Base-by-base conservation (phyloP, 495 filamentous ascomycete genomes). In the Daldinia vernicosa region DNA sequence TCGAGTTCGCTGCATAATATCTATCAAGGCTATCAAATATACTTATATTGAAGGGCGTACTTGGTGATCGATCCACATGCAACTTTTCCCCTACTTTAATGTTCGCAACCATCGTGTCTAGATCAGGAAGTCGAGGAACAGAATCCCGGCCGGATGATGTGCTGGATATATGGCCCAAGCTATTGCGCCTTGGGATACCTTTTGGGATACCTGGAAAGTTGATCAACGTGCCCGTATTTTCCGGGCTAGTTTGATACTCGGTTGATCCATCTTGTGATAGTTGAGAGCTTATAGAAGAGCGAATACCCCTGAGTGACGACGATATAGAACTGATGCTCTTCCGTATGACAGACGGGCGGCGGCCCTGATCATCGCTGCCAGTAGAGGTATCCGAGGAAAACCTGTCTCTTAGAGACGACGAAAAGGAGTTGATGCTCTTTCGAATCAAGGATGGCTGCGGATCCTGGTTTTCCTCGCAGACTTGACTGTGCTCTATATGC, bases 301-400 rank as follows among this genome's bases (percentile, higher is more conserved):
- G 67, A n/a, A 67, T 58, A 8, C 53, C 70, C 58, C 72, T 55
- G 57, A 75, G 43, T 17, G 75, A 72, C 40, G 66, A 72, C 1
- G 72, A 69, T 57, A 76, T 64, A 19, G 72, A 76, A 47, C 72
- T 66, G 28, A 75, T 66, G 43, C 69, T 75, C 60, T 72, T 72
- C 19, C 72, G 63, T 43, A 73, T 66, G 4, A 61, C 39, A 4
- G 65, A 72, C 15, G 55, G 19, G 6, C 50, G 64, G 40, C 37
- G 57, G 32, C 47, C 60, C 24, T 66, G 62, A 24, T 17, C 30
- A 12, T 67, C 56, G 8, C 43, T 32, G 0, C 70, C 69, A 24
- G 51, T 7, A 6, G 60, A 40, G 27, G 15, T 5, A 14, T 63
- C 60, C 11, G 52, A 35, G 26, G 60, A 53, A 39, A 68, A 50